These are phyloP conservation scores for Russula virescens DNA, from an alignment of 768 basidiomycete genomes.

Conservation along the genomic window DNA sequence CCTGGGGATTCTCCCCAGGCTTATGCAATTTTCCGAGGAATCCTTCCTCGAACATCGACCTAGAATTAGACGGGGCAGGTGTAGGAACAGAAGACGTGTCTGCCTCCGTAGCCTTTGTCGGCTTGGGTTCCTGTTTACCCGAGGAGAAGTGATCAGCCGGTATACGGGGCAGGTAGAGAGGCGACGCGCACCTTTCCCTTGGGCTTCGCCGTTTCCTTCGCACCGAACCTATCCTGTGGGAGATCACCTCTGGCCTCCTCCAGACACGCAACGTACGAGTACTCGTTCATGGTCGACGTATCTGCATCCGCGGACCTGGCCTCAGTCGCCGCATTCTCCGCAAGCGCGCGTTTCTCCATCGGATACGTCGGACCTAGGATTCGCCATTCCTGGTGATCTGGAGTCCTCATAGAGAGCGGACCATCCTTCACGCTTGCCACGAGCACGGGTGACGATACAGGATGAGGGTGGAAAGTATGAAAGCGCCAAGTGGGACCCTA, in stretches of 20 bases:
- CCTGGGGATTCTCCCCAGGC: slow-evolving; percentile 90
- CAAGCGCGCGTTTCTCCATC: too few relatives aligned
- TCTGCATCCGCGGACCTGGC: too few relatives aligned
- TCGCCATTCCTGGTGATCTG: slow-evolving; percentile 7
- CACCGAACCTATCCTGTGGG: slow-evolving; percentile 73
- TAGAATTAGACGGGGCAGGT: slow-evolving; percentile 31
- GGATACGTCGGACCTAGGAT: too few relatives aligned
- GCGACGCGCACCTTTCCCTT: slow-evolving; percentile 52
- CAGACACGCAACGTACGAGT: slow-evolving; percentile 74
- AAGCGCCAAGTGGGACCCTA: not conserved
- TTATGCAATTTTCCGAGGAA: slow-evolving; percentile 90
- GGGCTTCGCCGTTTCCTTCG: slow-evolving; percentile 58
- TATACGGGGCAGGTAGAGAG: not conserved
- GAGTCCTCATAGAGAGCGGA: slow-evolving; percentile 13
- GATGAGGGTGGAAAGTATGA: too few relatives aligned
- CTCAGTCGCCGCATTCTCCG: too few relatives aligned
- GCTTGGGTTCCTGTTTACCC: slow-evolving; percentile 38
- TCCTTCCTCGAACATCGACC: slow-evolving; percentile 86
- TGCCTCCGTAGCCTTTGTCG: slow-evolving; percentile 31
- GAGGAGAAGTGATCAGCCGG: not conserved
- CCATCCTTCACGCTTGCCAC: slow-evolving; percentile 11
- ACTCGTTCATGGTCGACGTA: too few relatives aligned
- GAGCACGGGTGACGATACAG: slow-evolving; percentile 14
- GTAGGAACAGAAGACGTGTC: slow-evolving; percentile 35
- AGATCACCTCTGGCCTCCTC: slow-evolving; percentile 81